Percentiles rank a stretch among this genome's conserved stretches.
Conservation (phyloP, 768 basidiomycete genomes). For the Polyporus arcularius region DNA sequence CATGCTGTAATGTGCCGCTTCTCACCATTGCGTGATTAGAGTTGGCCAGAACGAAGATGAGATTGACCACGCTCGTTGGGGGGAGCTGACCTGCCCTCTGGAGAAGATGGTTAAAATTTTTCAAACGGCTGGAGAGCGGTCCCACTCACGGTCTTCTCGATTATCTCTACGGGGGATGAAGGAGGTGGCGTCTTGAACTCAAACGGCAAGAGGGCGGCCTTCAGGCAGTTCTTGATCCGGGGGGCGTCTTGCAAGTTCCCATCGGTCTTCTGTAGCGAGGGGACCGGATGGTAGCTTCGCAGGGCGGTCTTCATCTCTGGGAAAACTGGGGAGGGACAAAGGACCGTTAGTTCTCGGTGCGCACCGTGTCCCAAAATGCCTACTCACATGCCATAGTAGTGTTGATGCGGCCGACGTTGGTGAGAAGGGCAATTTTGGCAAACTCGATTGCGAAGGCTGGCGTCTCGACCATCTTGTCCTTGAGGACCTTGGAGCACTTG, state of each 20-base stretch:
- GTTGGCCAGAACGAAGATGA: constrained; percentile 81
- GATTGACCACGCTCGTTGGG: constrained; percentile 83
- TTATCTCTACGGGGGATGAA: constrained; percentile 73
- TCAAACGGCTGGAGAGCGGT: constrained; percentile 2
- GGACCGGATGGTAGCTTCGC: constrained; percentile 89
- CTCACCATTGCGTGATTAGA: constrained; percentile 66
- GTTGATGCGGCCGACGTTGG: constrained; percentile 90
- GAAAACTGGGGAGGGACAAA: constrained; percentile 58
- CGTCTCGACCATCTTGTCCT: constrained; percentile 84
- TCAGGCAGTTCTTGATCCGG: constrained; percentile 88
- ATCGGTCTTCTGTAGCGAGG: constrained; percentile 84
- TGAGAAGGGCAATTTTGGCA: constrained; percentile 80
- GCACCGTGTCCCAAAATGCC: constrained; percentile 1
- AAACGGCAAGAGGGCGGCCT: constrained; percentile 72
- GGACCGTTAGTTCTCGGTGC: background rate
- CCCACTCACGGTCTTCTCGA: constrained; percentile 60
- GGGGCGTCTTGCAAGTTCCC: constrained; percentile 91
- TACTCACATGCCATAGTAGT: constrained; percentile 86
- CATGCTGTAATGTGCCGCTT: background rate
- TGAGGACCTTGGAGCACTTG: constrained; percentile 86
- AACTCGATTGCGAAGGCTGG: constrained; percentile 79
- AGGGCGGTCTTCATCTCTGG: constrained; percentile 93
- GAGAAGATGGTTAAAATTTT: constrained; percentile 2
- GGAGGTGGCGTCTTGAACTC: constrained; percentile 69
- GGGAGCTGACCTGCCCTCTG: constrained; percentile 65